Evolutionary conservation across 2,329 filamentous ascomycete genomes (phyloP), one percentile per base, ranked within the genome.

Genomic region (Tolypocladium ophioglossoides): DNA sequence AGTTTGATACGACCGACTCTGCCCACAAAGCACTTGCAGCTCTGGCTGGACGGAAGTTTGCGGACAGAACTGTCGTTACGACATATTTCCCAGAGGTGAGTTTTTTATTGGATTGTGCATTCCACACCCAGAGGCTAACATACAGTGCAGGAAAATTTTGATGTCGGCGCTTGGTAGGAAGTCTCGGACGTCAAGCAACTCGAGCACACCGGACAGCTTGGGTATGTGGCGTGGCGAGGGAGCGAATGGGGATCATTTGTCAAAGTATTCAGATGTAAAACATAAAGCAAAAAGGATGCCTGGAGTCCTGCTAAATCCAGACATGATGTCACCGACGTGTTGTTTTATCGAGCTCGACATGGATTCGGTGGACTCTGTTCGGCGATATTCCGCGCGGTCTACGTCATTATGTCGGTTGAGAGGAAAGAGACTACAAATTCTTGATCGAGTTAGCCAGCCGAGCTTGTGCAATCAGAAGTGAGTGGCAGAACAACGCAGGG

Each of bases 11-110:
- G 3, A 74, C 81, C 2, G 89, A 91, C 51, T 83, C 85, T 10
- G 89, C 92, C 22, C 86, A 87, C 58, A 91, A 89, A 65, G 95
- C 94, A 9, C 77, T 99, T 54, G 85, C 86, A 64, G 86, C 90
- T n/a, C 77, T 99, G 62, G 94, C 95, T 34, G 94, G 94, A 49
- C 82, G 95, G 60, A 96, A 97, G 69, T 99, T 99, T 68, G 89
- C 91, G 0, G 90, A 97, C 72, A 83, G 95, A 63, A 99, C 94
- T 4, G 95, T 99, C 32, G 91, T 99, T 14, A 91, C 89, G 3
- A 97, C 94, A 4, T 96, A 94, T 73, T 99, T 96, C 70, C 88
- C 91, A 24, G 95, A 97, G 81, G 88, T 89, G 75, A 70, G 75
- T 54, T 44, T 46, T 48, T 20, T 11, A 4, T 44, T 0, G 14